A percentile compares a stretch with the other conserved stretches of the same genome.
Evolutionary conservation across 306 rosid genomes (phyloP).

Genomic region (Sesbania bispinosa): DNA sequence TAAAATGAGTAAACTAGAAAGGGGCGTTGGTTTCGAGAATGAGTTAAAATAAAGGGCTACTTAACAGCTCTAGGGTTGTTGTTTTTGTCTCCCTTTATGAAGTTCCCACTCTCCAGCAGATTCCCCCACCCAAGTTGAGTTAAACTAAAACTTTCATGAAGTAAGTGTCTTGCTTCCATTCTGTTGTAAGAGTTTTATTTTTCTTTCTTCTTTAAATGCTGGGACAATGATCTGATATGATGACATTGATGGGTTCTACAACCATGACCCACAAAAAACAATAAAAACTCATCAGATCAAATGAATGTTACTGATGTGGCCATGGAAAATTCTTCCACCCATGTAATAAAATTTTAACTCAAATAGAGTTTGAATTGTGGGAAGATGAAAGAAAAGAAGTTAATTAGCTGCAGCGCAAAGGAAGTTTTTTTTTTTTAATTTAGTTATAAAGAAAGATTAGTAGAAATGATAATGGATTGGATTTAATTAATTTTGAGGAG

Average conservation of each 20-base stretch:
- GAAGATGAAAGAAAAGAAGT: background rate
- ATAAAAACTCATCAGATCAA: background rate
- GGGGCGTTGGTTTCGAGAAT: slow-evolving; percentile 22
- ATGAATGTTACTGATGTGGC: background rate
- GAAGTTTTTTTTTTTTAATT: background rate
- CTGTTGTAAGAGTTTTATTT: background rate
- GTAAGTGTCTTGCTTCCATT: background rate
- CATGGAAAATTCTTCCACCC: background rate
- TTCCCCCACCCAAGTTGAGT: slow-evolving; percentile 24
- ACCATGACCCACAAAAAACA: slow-evolving; percentile 9
- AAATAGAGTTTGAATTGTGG: background rate
- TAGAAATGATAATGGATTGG: background rate
- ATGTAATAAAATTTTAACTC: background rate
- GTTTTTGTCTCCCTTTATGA: background rate
- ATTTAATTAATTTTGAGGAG: too few relatives aligned
- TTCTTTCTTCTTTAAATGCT: background rate
- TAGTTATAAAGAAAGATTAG: background rate
- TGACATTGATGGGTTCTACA: background rate
- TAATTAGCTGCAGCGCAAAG: background rate
- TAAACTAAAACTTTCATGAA: background rate
- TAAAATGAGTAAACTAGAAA: slow-evolving; percentile 5
- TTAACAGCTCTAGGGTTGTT: slow-evolving; percentile 26
- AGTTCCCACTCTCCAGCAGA: slow-evolving; percentile 15
- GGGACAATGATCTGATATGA: slow-evolving; percentile 5
- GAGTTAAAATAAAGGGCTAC: background rate